These are phyloP conservation scores for rapeseed (Brassica napus) DNA, from an alignment of 345 rosid genomes.

Conservation along the genomic window DNA sequence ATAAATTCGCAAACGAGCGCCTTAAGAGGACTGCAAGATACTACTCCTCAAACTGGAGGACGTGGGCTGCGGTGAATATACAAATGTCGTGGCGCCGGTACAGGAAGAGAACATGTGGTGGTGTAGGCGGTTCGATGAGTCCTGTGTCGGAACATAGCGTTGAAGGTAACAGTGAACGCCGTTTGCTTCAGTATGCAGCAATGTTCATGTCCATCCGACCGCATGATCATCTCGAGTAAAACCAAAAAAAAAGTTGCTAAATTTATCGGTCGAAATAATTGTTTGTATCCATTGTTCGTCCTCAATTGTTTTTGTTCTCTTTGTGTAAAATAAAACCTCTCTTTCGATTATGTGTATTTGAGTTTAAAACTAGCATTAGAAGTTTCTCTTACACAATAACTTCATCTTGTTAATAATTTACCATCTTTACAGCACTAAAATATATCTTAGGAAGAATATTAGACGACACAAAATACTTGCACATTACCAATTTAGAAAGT, in stretches of 20 bases:
- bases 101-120: slow-evolving; percentile 58
- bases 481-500: background rate
- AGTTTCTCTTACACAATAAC: background rate
- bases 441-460: background rate
- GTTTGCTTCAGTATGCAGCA: slow-evolving; percentile 70
- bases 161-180: slow-evolving; percentile 49
- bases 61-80: slow-evolving; percentile 90
- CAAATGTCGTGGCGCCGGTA: slow-evolving; percentile 77
- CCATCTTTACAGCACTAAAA: background rate
- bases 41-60: slow-evolving; percentile 89
- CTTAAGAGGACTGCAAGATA: slow-evolving; percentile 80
- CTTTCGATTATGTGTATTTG: background rate
- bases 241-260: background rate
- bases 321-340: background rate
- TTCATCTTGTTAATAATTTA: background rate
- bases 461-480: background rate
- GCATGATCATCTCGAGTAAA: slow-evolving; percentile 80
- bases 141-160: slow-evolving; percentile 45
- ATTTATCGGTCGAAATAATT: background rate
- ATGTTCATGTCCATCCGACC: slow-evolving; percentile 82
- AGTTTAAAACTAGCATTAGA: slow-evolving; percentile 2
- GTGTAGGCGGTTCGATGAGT: slow-evolving; percentile 45
- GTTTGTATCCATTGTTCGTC: background rate
- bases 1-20: slow-evolving; percentile 70
- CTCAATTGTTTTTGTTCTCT: background rate